Evolutionary conservation across 805 yeast genomes (phyloP).

Genomic region (Monosporozyma solicola): DNA sequence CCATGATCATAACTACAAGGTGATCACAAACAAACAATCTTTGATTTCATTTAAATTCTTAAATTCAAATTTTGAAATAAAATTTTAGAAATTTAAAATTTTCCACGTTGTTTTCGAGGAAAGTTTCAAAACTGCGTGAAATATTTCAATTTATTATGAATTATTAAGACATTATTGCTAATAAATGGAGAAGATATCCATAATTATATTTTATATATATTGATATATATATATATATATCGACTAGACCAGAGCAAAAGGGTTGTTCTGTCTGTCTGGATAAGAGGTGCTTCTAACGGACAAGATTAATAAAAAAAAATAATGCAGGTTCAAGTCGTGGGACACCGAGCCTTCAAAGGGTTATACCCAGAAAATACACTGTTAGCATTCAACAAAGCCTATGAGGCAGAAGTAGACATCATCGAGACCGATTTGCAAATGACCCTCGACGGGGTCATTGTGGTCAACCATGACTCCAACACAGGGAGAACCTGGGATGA

Average conservation of each 20-base stretch:
- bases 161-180: not conserved
- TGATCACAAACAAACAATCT: not conserved
- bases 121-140: not conserved
- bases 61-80: not conserved
- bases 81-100: not conserved
- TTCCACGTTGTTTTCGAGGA: not conserved
- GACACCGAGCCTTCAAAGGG: constrained; percentile 30
- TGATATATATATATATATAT: too few relatives aligned
- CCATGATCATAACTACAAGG: too few relatives aligned
- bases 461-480: constrained; percentile 45
- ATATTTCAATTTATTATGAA: too few relatives aligned
- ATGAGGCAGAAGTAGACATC: constrained; percentile 37
- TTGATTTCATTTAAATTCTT: not conserved
- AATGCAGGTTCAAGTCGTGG: constrained; percentile 14
- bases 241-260: too few relatives aligned
- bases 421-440: constrained; percentile 52
- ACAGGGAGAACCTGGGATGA: constrained; percentile 42
- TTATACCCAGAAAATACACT: constrained; percentile 40
- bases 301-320: not conserved
- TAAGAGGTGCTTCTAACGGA: too few relatives aligned
- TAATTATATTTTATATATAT: too few relatives aligned
- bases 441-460: constrained; percentile 43
- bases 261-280: too few relatives aligned
- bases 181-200: not conserved
- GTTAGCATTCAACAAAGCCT: constrained; percentile 38